Evolutionary conservation across 768 basidiomycete species (phyloP).

Genomic region (Lepiota subincarnata): DNA sequence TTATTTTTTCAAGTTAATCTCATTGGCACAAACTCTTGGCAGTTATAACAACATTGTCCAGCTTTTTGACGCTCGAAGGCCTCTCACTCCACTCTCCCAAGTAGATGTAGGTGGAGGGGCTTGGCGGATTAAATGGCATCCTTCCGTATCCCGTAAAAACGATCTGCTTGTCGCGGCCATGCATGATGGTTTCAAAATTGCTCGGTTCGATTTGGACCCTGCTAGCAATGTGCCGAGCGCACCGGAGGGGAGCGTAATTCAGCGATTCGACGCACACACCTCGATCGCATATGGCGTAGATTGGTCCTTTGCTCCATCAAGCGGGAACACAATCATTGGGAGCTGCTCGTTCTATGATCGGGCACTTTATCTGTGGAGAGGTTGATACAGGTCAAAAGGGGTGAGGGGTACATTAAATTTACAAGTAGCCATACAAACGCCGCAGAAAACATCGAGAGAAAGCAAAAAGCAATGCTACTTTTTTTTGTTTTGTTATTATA

Average conservation of each 20-base stretch:
- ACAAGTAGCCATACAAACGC: neutral
- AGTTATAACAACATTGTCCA: constrained; percentile 84
- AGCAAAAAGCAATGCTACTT: neutral
- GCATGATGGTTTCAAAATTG: constrained; percentile 94
- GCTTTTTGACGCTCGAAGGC: constrained; percentile 79
- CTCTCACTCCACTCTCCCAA: constrained; percentile 47
- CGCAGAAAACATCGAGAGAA: neutral
- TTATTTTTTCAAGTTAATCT: neutral
- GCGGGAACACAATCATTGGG: constrained; percentile 54
- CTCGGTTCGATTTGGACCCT: constrained; percentile 38
- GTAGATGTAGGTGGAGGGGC: constrained; percentile 84
- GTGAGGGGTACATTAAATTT: neutral
- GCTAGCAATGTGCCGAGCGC: constrained; percentile 17
- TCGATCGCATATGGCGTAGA: constrained; percentile 91
- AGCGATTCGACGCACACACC: constrained; percentile 69
- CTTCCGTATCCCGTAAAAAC: constrained; percentile 52
- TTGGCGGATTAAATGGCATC: constrained; percentile 98
- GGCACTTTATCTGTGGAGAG: constrained; percentile 73
- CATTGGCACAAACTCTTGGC: neutral
- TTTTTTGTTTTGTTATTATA: too few relatives aligned
- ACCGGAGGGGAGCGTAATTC: constrained; percentile 35
- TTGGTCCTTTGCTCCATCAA: constrained; percentile 58
- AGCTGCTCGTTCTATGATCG: constrained; percentile 98
- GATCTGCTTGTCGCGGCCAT: constrained; percentile 94
- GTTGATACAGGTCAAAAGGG: constrained; percentile 31